Conservation (phyloP, 306 rosid species). For the Vigna nakashimae region DNA sequence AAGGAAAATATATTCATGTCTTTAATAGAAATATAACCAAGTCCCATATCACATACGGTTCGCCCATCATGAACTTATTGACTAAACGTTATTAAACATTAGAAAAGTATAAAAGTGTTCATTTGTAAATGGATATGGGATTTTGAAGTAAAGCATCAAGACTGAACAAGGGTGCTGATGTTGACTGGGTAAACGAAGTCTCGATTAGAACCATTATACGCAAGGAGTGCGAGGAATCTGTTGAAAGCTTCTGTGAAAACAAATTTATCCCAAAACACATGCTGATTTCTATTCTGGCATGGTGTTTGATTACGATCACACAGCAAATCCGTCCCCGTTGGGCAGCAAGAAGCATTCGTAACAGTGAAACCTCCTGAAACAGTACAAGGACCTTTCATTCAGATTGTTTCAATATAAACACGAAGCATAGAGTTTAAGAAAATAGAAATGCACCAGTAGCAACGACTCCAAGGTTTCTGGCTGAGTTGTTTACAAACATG, state of each 20-base stretch:
- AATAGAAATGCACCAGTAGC: constrained; percentile 20
- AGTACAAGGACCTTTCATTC: neutral
- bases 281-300: constrained; percentile 53
- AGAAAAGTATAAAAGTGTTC: neutral
- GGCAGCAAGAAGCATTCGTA: constrained; percentile 50
- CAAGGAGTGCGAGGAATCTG: constrained; percentile 16
- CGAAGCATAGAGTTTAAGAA: neutral
- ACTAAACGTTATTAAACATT: too few relatives aligned
- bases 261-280: constrained; percentile 56
- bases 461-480: neutral
- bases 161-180: neutral
- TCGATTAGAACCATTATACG: neutral
- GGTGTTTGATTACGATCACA: constrained; percentile 39
- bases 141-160: neutral
- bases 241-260: constrained; percentile 51
- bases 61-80: too few relatives aligned
- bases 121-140: neutral
- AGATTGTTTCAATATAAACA: too few relatives aligned
- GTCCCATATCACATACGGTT: too few relatives aligned
- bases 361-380: constrained; percentile 59
- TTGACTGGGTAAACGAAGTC: neutral
- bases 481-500: constrained; percentile 25
- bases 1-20: too few relatives aligned
- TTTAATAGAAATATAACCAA: too few relatives aligned
- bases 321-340: neutral